Base-by-base conservation (phyloP, 768 basidiomycete species). In the Trametes coccinea region DNA sequence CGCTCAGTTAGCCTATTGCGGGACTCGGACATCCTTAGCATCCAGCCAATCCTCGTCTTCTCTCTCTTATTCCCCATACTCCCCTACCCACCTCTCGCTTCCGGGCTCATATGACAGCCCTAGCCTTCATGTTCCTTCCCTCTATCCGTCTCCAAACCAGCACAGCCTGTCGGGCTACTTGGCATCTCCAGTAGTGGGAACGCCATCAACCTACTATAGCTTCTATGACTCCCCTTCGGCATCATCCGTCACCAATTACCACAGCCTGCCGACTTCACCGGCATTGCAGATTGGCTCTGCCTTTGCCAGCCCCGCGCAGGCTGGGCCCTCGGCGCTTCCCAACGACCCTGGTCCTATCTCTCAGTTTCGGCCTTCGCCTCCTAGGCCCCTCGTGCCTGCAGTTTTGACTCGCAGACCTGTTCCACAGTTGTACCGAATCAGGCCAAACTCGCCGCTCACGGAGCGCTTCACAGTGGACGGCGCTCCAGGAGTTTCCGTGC, bases 391-490 rank as follows among this genome's bases (percentile, higher is more conserved):
- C 13, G 9, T n/a, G 5, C 34, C 27, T 27, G 6, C 53, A 16
- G 10, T n/a, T 40, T 37, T 53, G 16, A 17, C 37, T n/a, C 66
- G 66, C 10, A 17, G 39, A 0, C 57, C 49, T 11, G 49, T 67
- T 5, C 62, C 60, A 1, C 66, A 67, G 45, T 30, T 49, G 4
- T 48, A 56, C 13, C 22, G 51, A 11, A 17, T 44, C n/a, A 29
- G 56, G 11, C 27, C 43, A 1, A 59, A 50, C 5, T 29, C 14
- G 1, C 31, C 49, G 31, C 41, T 27, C n/a, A 45, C 8, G 27
- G 66, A 59, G 33, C 33, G 46, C 41, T 67, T 67, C 39, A 49
- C 27, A 17, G 29, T 52, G 2, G 43, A 44, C 17, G 66, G 66
- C 27, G 29, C 41, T 16, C 44, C 44, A 3, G 66, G 66, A 6